Evolutionary conservation across 345 rosid species (phyloP), one percentile per base, ranked within the genome.

Genomic region (Populus euphratica): DNA sequence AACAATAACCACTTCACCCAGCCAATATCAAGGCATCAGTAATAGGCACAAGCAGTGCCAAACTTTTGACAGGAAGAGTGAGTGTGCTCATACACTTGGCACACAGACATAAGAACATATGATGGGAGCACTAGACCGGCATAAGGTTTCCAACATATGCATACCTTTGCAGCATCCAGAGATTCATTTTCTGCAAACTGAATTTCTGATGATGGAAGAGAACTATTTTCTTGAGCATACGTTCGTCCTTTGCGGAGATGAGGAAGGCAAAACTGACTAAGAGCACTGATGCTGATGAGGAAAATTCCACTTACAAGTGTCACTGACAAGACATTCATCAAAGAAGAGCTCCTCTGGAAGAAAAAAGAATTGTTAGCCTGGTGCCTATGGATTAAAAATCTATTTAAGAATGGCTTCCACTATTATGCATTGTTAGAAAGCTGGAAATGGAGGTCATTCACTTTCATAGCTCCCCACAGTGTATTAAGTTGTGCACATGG

Each of bases 281-380:
- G 79, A 72, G 85, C 83, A 81, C 88, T 68, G 62, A 90, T 25
- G 38, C 88, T 56, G 52, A 89, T 23, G 14, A 91, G 86, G 79
- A 93, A 78, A 79, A 91, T 83, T 81, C 94, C 98, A 81, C 93
- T 90, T 41, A 88, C 93, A 69, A 90, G 65, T 72, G 83, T 84
- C 69, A 83, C 73, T 76, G 90, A 85, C 67, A 93, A 71, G 85
- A 86, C 62, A 70, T 82, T 91, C 81, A 88, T 83, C 70, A 89
- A 74, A 62, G 89, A 87, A 54, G 83, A 81, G 69, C 78, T 86
- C 84, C 85, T 81, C 98, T 94, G 97, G 50, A 83, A 79, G 72
- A 44, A 79, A 74, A 67, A 25, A 31, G 76, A 74, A 43, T 21
- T 66, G 70, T 68, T 31, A 77, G 81, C 73, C 70, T 25, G n/a